Evolutionary conservation across 805 yeast genomes (phyloP), one percentile per base, ranked within the genome.

Genomic region (Schwanniomyces occidentalis): DNA sequence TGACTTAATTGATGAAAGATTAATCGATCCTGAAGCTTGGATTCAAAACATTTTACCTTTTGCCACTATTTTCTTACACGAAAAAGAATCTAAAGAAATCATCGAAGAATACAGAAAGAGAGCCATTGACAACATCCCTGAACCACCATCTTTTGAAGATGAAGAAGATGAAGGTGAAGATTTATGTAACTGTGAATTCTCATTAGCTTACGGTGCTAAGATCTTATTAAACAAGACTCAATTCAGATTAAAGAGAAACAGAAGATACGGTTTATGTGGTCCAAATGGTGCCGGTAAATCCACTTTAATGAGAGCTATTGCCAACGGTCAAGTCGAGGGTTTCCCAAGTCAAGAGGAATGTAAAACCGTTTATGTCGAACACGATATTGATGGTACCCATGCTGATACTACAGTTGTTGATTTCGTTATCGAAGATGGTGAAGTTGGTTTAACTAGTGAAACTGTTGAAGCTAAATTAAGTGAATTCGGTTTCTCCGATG

Each of bases 151-250:
- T 62, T 89, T 89, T 73, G 98, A 91, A 75, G 97, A 90, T 62
- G 91, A 85, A 72, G 93, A 84, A 65, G 97, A 89, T 65, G 98
- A 93, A 67, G 99, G 98, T 77, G 98, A 93, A 79, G 98, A 93
- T 69, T 80, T 93, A 65, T 93, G 99, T 84, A 93, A 93, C 95
- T 91, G 98, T 85, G 99, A 93, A 83, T 93, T 93, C 90, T 93
- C 99, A 44, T 81, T 93, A 63, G 99, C 99, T 71, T 93, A 93
- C 75, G 99, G 99, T 91, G 99, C 99, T 64, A 93, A 93, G 87
- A 93, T 93, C 80, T 81, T 93, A 77, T 88, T 93, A 74, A 93
- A 93, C 91, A 91, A 93, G 76, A 93, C 99, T 56, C 97, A 91
- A 78, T 82, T 93, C 70, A 89, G 99, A 77, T 85, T 93, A 69